Percentiles rank a stretch among this genome's conserved stretches.
Evolutionary conservation across 192 early-diverging fungal genomes (phyloP).

Genomic region (Pilaira anomala): DNA sequence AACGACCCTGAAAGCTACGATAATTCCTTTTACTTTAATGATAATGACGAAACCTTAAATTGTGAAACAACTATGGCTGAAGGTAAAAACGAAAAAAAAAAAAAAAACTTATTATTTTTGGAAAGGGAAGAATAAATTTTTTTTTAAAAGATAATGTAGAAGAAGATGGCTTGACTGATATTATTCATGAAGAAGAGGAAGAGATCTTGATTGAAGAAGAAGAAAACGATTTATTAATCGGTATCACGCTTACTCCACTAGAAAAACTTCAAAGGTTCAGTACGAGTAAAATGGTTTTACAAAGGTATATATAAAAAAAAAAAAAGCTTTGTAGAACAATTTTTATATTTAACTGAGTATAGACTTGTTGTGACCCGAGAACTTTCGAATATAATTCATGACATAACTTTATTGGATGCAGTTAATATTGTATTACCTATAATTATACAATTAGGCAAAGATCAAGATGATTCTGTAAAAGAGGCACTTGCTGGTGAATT

Average conservation of each 20-base stretch:
- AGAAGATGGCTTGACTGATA: no score
- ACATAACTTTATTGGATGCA: constrained; percentile 37
- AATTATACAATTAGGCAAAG: constrained; percentile 33
- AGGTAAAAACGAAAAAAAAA: no score
- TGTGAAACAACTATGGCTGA: no score
- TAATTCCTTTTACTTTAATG: no score
- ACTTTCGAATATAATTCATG: constrained; percentile 33
- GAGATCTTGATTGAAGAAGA: background rate
- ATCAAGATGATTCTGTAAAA: constrained; percentile 42
- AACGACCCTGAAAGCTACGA: no score
- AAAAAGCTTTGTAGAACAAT: background rate
- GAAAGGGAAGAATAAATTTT: no score
- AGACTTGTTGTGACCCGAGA: constrained; percentile 44
- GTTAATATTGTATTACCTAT: constrained; percentile 39
- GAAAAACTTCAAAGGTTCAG: background rate
- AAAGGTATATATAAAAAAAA: background rate
- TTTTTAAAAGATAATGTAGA: no score
- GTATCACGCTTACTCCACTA: background rate
- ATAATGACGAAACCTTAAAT: no score
- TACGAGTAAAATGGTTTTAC: background rate
- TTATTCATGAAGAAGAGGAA: background rate
- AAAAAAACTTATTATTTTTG: no score
- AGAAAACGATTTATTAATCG: background rate
- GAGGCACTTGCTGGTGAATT: constrained; percentile 44
- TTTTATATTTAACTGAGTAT: constrained; percentile 6